Evolutionary conservation across 139 green algal species (phyloP), one percentile per base, ranked within the genome.

Genomic region (Micractinium conductrix): DNA sequence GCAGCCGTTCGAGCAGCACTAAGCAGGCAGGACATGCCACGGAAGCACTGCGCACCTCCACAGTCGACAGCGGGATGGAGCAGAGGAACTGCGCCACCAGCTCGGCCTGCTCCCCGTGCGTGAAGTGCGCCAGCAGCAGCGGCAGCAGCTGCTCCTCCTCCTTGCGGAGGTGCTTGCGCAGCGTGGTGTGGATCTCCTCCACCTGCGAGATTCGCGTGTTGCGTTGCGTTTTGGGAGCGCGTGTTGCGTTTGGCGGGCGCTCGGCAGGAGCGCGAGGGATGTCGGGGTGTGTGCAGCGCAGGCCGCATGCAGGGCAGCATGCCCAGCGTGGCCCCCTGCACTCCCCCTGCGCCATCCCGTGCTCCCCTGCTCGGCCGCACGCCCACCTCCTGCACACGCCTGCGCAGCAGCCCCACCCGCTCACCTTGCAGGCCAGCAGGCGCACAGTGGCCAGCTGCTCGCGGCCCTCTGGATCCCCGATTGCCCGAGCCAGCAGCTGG

Each of bases 61-160:
- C 92, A 0, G 92, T 92, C 16, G 92, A 91, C 6, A 99, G 86
- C 10, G 97, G 97, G 70, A 99, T 99, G 91, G 93, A 96, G 92
- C 96, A 99, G 30, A 99, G 89, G 85, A 99, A 99, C 89, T 99
- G 94, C 1, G 94, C 95, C 19, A 98, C 94, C 42, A 98, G 88
- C 78, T 94, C 91, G 16, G 95, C 94, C 87, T 98, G 95, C 84
- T 98, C 95, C 2, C 90, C 85, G 28, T 76, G 83, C 7, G 72
- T 89, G 84, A 99, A 99, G 87, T 99, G 92, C 71, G 93, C 44
- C 81, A 98, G 80, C 44, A 99, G 90, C 48, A 99, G 93, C 10
- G 97, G 97, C 76, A 99, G 93, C 60, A 99, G 93, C 93, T 99
- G 96, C 76, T 98, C 92, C 87, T 99, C 97, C 87, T 99, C 97